Conservation (phyloP, 2,329 filamentous ascomycete genomes). For the Pleoardoris graminearum region DNA sequence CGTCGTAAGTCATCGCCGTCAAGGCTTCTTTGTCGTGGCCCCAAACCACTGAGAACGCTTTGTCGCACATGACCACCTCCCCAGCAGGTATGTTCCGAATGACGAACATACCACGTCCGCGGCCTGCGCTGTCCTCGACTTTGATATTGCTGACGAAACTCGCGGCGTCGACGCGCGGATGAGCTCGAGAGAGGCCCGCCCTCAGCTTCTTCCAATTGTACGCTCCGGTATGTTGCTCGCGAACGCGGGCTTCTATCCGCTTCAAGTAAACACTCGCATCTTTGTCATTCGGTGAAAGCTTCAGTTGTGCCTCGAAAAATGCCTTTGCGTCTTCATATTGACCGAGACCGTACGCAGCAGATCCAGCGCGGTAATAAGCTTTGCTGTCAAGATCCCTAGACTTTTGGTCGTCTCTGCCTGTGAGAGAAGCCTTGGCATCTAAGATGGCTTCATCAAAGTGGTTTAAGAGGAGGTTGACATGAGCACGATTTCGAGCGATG, state of each 20-base stretch:
- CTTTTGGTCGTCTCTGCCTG: constrained; percentile 27
- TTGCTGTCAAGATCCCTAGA: constrained; percentile 47
- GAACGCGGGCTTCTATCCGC: constrained; percentile 22
- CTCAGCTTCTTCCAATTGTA: constrained; percentile 46
- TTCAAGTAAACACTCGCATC: constrained; percentile 36
- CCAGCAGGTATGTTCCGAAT: constrained; percentile 53
- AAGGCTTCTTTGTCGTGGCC: constrained; percentile 48
- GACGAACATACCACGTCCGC: constrained; percentile 58
- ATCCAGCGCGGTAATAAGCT: constrained; percentile 50
- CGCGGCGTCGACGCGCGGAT: constrained; percentile 54
- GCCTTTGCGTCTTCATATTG: constrained; percentile 45
- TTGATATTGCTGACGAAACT: constrained; percentile 51
- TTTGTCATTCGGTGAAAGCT: constrained; percentile 37
- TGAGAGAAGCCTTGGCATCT: constrained; percentile 36
- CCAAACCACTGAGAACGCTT: constrained; percentile 54
- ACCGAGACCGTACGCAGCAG: constrained; percentile 51
- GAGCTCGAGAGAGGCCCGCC: constrained; percentile 43
- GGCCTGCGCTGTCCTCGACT: constrained; percentile 46
- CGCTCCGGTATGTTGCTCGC: constrained; percentile 47
- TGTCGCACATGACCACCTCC: constrained; percentile 60
- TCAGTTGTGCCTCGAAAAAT: constrained; percentile 39
- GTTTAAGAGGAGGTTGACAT: constrained; percentile 36
- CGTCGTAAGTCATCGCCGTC: constrained; percentile 51
- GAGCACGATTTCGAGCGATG: constrained; percentile 39
- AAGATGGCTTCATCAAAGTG: constrained; percentile 37